phyloP scores from a whole-genome alignment of 169 alveolate genomes.

The Cyclospora cayetanensis region DNA sequence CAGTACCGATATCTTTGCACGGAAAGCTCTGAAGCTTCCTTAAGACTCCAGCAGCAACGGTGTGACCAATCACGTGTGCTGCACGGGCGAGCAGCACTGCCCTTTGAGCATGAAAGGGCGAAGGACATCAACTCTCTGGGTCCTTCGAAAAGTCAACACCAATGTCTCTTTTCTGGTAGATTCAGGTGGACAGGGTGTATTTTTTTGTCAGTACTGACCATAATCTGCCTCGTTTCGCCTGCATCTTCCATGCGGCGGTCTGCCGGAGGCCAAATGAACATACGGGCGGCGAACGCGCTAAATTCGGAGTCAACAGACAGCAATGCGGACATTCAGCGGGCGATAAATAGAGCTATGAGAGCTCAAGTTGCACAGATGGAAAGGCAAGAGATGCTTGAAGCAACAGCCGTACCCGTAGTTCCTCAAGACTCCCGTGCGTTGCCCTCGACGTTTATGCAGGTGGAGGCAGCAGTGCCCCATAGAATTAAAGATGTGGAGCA shows the following conservation, averaged over 20 bases:
- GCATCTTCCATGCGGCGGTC: slow-evolving; percentile 22
- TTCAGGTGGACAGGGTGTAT: not conserved
- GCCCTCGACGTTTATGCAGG: not conserved
- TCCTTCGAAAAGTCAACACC: too few relatives aligned
- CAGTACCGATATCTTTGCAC: too few relatives aligned
- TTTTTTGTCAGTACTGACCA: not conserved
- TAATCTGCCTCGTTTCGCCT: not conserved
- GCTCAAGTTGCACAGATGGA: slow-evolving; percentile 30
- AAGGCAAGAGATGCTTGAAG: not conserved
- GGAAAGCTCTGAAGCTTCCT: too few relatives aligned
- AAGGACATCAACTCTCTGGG: too few relatives aligned
- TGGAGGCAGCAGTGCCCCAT: not conserved
- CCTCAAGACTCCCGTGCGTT: not conserved
- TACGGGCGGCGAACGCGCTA: not conserved
- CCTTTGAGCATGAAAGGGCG: too few relatives aligned
- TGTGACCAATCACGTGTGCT: too few relatives aligned
- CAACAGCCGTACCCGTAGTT: slow-evolving; percentile 2
- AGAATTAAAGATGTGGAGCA: not conserved
- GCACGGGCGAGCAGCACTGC: too few relatives aligned
- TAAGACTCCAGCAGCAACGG: too few relatives aligned
- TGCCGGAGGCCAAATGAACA: not conserved
- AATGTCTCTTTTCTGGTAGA: too few relatives aligned
- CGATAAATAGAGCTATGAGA: not conserved
- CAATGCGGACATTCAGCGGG: not conserved
- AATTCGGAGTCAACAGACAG: not conserved